Conservation (phyloP, 2,329 filamentous ascomycete genomes). For the Botrytis galanthina region DNA sequence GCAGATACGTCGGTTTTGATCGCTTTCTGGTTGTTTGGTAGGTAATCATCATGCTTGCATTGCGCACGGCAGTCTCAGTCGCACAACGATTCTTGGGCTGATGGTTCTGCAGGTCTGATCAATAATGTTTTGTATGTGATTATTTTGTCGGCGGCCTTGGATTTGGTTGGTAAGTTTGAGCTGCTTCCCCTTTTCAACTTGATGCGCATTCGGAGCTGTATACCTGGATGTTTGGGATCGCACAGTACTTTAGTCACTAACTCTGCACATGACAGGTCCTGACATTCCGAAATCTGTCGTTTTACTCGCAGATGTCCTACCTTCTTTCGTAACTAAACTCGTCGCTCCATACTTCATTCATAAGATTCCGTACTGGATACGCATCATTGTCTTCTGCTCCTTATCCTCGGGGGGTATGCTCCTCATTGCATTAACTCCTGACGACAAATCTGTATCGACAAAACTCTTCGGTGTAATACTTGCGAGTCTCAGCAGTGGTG, state of each 20-base stretch:
- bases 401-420: constrained; percentile 86
- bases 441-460: constrained; percentile 60
- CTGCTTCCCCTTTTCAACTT: neutral
- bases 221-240: neutral
- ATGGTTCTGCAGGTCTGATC: constrained; percentile 65
- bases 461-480: constrained; percentile 83
- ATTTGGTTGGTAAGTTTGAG: constrained; percentile 65
- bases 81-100: neutral
- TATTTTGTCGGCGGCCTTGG: constrained; percentile 90
- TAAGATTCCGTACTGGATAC: constrained; percentile 72
- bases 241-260: neutral
- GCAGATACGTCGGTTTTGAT: constrained; percentile 69
- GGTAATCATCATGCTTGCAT: constrained; percentile 25
- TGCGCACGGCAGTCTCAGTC: neutral
- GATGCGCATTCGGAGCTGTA: neutral
- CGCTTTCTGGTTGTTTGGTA: constrained; percentile 95
- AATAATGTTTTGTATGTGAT: constrained; percentile 99
- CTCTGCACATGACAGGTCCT: constrained; percentile 47
- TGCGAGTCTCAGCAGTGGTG: constrained; percentile 81
- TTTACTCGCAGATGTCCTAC: constrained; percentile 87
- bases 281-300: constrained; percentile 85
- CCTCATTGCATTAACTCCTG: constrained; percentile 76
- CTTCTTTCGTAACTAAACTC: constrained; percentile 84
- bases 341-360: constrained; percentile 94
- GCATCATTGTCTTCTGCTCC: constrained; percentile 70